phyloP scores from a whole-genome alignment of 2,329 filamentous ascomycete genomes.

The Aureobasidium sp. region DNA sequence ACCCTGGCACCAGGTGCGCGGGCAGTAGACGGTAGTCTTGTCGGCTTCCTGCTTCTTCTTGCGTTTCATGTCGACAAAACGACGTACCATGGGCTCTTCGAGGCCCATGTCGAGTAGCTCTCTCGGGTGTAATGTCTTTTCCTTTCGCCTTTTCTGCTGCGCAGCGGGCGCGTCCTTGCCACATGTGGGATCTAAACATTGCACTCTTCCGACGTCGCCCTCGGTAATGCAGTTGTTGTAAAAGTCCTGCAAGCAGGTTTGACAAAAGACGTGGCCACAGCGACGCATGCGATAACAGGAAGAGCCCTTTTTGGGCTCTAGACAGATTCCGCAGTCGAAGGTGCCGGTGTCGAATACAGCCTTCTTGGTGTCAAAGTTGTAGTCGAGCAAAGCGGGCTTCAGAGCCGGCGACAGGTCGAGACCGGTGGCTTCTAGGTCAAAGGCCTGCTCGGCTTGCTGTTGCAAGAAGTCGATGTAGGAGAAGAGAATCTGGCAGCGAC shows the following conservation, averaged over 20 bases:
- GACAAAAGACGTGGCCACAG: slow-evolving; percentile 88
- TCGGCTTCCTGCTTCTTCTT: slow-evolving; percentile 90
- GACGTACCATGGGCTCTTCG: slow-evolving; percentile 62
- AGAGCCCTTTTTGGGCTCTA: slow-evolving; percentile 85
- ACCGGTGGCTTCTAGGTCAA: slow-evolving; percentile 42
- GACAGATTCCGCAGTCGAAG: slow-evolving; percentile 80
- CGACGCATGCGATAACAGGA: slow-evolving; percentile 74
- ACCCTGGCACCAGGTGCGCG: slow-evolving; percentile 84
- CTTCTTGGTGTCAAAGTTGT: slow-evolving; percentile 66
- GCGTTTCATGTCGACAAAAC: slow-evolving; percentile 84
- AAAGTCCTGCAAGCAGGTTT: slow-evolving; percentile 79
- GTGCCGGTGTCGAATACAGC: slow-evolving; percentile 75
- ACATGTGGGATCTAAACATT: slow-evolving; percentile 74
- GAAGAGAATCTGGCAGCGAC: slow-evolving; percentile 50
- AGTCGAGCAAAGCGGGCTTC: slow-evolving; percentile 68
- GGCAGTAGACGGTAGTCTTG: slow-evolving; percentile 87
- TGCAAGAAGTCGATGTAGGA: slow-evolving; percentile 55
- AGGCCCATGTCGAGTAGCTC: slow-evolving; percentile 58
- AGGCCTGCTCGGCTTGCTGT: slow-evolving; percentile 49
- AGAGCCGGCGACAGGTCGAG: slow-evolving; percentile 43
- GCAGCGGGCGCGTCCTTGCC: slow-evolving; percentile 49
- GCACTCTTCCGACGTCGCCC: slow-evolving; percentile 71
- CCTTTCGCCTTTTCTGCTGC: slow-evolving; percentile 47
- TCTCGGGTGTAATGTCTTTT: slow-evolving; percentile 67
- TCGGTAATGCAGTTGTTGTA: slow-evolving; percentile 83